Evolutionary conservation across 2,329 filamentous ascomycete species (phyloP), one percentile per base, ranked within the genome.

Genomic region (Sporothrix schenckii): DNA sequence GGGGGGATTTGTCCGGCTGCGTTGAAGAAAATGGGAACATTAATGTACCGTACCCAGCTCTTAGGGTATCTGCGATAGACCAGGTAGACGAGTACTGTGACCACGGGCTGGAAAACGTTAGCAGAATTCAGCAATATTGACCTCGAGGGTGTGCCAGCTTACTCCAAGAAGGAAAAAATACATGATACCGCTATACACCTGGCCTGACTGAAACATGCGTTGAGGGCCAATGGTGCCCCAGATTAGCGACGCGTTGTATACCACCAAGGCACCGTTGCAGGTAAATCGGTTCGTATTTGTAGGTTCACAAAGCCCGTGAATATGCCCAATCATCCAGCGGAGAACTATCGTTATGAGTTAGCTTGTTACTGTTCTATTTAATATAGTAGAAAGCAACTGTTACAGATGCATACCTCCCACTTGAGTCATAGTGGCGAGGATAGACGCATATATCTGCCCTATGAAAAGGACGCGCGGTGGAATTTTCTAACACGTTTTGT

Each of bases 381-480:
- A 79, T 71, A 80, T 75, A 2, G 86, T 81, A 16, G 81, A 72
- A 82, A 84, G 54, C 86, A 81, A 60, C 19, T 11, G n/a, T 53
- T 14, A 53, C 7, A 34, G 47, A 14, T 58, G 27, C 53, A 63
- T 67, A 70, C 70, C 70, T 16, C 71, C 71, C 6, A 61, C 63
- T 53, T 72, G 71, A n/a, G 71, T 69, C 39, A 87, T 79, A 1
- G 83, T 85, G 63, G 83, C 84, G 24, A 86, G 77, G 24, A 88
- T 79, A 2, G 85, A 89, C 47, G 86, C 86, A 11, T 85, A 79
- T 75, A 89, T 85, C 77, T 89, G 87, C 0, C 86, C 86, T 27
- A 81, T 78, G 74, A 89, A 89, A 3, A 87, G 86, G 41, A 87
- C 83, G 13, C 85, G 83, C 0, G 87, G 87, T 5, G 87, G 86